phyloP scores from a whole-genome alignment of 2,329 filamentous ascomycete genomes.

The Verticillium alfalfae region DNA sequence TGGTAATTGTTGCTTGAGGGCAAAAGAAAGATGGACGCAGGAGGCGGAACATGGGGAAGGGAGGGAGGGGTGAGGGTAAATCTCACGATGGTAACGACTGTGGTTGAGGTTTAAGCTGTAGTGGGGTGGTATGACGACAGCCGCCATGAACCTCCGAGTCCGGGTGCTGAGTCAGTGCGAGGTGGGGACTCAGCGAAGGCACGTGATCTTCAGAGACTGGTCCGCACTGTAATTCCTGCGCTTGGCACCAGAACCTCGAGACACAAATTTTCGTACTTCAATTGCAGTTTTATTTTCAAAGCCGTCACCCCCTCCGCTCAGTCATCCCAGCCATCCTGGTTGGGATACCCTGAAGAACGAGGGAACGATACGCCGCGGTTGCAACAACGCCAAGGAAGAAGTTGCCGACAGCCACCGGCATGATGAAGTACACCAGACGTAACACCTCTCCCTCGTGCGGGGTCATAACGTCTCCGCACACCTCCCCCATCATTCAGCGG shows the following conservation, averaged over 20 bases:
- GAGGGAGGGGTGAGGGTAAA: not conserved
- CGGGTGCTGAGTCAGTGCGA: not conserved
- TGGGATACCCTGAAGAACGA: too few species aligned
- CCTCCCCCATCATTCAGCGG: not conserved
- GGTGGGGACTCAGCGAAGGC: not conserved
- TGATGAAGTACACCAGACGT: not conserved
- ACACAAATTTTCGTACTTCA: too few species aligned
- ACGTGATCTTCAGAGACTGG: not conserved
- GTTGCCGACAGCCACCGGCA: too few species aligned
- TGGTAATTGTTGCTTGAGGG: not conserved
- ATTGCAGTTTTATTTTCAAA: too few species aligned
- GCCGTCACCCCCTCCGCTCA: too few species aligned
- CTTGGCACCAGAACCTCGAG: too few species aligned
- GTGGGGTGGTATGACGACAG: not conserved
- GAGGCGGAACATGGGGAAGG: not conserved
- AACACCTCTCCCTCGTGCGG: not conserved
- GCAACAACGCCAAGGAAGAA: too few species aligned
- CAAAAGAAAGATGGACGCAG: not conserved
- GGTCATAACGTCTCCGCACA: not conserved
- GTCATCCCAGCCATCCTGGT: too few species aligned
- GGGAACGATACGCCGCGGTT: too few species aligned
- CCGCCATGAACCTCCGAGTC: not conserved
- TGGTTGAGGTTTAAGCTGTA: not conserved
- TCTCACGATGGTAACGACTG: not conserved
- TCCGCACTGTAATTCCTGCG: too few species aligned